These are phyloP conservation scores for Linnemannia zychae DNA, from an alignment of 192 early-diverging fungal species.

Conservation along the genomic window DNA sequence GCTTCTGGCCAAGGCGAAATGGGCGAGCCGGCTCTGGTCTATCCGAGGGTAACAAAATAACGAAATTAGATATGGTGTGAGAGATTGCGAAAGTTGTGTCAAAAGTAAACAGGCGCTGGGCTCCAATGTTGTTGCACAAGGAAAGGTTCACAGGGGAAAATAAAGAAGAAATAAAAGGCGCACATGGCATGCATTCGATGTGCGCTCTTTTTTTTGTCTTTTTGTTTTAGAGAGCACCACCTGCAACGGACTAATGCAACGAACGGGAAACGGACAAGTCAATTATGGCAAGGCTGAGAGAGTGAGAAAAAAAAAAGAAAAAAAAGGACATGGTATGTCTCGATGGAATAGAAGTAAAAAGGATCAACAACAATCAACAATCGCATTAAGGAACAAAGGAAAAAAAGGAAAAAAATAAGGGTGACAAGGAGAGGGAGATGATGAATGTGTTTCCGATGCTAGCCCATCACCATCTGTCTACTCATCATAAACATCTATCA, in stretches of 20 bases:
- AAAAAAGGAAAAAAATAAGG: background rate
- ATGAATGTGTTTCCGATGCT: conserved; percentile 6
- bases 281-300: background rate
- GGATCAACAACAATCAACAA: too few species aligned
- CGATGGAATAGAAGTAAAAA: too few species aligned
- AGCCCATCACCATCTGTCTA: background rate
- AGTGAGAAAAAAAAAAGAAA: too few species aligned
- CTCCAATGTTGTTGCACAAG: conserved; percentile 4
- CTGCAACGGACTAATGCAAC: background rate
- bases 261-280: conserved; percentile 4
- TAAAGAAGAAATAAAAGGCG: conserved; percentile 1
- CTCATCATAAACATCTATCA: background rate
- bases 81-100: background rate
- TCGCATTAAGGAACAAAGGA: too few species aligned
- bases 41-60: background rate
- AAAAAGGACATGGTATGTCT: too few species aligned
- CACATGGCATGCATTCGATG: conserved; percentile 7
- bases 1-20: conserved; percentile 3
- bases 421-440: background rate
- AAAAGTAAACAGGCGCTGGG: background rate
- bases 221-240: background rate
- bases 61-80: background rate
- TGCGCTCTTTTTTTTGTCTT: conserved; percentile 3
- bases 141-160: background rate
- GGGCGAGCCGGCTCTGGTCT: conserved; percentile 49